These are phyloP conservation scores for Flagelloscypha sp. DNA, from an alignment of 768 basidiomycete species.

Conservation along the genomic window DNA sequence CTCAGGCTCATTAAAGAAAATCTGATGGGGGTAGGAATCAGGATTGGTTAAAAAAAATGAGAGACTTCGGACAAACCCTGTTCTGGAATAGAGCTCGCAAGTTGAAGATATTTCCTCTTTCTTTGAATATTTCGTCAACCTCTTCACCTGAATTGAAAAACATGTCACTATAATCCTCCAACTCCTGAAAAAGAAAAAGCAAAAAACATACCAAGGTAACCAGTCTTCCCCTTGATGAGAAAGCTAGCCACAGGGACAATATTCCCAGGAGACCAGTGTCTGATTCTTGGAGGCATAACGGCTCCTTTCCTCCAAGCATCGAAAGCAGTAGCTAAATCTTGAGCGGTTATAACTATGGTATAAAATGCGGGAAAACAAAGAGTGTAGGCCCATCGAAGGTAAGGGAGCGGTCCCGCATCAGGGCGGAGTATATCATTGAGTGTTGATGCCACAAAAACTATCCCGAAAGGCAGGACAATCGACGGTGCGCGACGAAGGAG, in stretches of 20 bases:
- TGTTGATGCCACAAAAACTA: conserved; percentile 4
- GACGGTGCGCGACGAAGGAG: conserved; percentile 7
- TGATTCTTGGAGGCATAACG: conserved; percentile 4
- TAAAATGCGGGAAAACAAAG: conserved; percentile 6
- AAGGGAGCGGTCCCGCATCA: not conserved
- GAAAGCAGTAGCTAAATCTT: conserved; percentile 1
- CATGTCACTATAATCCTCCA: no score
- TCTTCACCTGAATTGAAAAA: no score
- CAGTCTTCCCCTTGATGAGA: no score
- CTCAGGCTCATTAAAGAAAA: conserved; percentile 38
- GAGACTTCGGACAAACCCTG: conserved; percentile 19
- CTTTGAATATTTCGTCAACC: conserved; percentile 14
- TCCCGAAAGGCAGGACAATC: conserved; percentile 3
- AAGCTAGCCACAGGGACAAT: conserved; percentile 21
- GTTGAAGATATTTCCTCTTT: conserved; percentile 24
- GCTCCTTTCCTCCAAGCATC: conserved; percentile 7
- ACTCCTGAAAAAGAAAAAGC: no score
- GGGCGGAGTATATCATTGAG: not conserved
- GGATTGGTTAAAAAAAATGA: not conserved
- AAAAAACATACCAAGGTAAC: no score
- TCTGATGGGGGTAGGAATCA: conserved; percentile 19
- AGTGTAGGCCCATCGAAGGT: not conserved
- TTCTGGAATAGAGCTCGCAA: conserved; percentile 29
- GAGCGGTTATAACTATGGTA: conserved; percentile 4
- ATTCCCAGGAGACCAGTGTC: no score